phyloP scores from a whole-genome alignment of 129 eudicot genomes.

The Kitagawia praeruptora region DNA sequence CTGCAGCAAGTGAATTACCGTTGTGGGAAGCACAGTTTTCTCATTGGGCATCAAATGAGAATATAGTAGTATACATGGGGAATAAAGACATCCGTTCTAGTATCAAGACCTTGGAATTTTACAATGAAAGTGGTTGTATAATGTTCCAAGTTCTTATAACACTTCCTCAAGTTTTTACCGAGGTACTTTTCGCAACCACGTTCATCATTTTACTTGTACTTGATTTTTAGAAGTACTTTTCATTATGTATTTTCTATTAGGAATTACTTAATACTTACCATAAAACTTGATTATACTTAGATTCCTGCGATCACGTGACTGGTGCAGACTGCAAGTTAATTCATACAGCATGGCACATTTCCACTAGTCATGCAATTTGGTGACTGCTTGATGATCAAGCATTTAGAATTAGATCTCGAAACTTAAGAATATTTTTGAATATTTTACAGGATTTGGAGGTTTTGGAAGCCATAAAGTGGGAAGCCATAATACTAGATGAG shows the following conservation, averaged over 20 bases:
- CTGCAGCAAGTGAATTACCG: slow-evolving; percentile 19
- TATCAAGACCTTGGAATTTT: slow-evolving; percentile 28
- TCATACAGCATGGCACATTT: background rate
- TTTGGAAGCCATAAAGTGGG: slow-evolving; percentile 35
- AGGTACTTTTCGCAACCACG: slow-evolving; percentile 22
- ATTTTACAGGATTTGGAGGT: slow-evolving; percentile 28
- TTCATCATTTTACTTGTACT: background rate
- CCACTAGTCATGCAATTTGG: background rate
- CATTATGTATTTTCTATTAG: background rate
- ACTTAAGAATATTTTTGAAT: background rate
- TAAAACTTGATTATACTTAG: background rate
- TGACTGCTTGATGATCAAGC: background rate
- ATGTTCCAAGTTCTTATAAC: slow-evolving; percentile 39
- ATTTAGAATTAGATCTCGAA: background rate
- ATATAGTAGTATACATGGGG: slow-evolving; percentile 33
- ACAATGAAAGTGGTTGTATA: slow-evolving; percentile 23
- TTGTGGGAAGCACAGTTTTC: slow-evolving; percentile 42
- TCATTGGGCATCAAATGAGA: slow-evolving; percentile 21
- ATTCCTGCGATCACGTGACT: background rate
- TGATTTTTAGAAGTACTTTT: background rate
- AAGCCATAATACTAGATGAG: slow-evolving; percentile 28
- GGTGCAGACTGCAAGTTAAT: background rate
- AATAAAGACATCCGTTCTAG: slow-evolving; percentile 19
- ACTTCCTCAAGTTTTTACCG: slow-evolving; percentile 22
- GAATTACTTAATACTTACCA: background rate